These are phyloP conservation scores for Ophiocordyceps camponoti-floridani DNA, from an alignment of 2,329 filamentous ascomycete genomes.

Conservation along the genomic window DNA sequence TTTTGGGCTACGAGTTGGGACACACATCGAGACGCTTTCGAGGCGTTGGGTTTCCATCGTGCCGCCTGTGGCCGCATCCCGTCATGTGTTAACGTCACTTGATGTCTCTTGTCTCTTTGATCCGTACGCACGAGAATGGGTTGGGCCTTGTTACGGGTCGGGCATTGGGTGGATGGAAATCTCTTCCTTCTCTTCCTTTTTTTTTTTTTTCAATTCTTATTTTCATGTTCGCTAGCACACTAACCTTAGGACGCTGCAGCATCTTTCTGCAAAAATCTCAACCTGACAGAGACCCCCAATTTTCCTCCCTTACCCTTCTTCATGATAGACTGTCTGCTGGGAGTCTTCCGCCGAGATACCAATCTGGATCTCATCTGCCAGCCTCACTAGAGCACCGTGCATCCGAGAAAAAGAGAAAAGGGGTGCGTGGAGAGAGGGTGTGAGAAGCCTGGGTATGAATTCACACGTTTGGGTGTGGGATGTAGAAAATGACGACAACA, in stretches of 20 bases:
- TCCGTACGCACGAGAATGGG: neutral
- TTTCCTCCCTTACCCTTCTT: neutral
- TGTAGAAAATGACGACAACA: neutral
- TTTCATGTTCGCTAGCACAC: neutral
- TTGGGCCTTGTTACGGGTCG: neutral
- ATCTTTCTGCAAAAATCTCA: no score
- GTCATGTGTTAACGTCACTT: neutral
- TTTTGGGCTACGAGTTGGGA: neutral
- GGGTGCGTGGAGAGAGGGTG: neutral
- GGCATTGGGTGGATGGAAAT: neutral
- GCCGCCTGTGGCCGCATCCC: neutral
- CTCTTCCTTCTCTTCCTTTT: neutral
- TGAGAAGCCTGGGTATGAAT: constrained; percentile 7
- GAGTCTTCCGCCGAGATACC: neutral
- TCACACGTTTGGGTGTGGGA: constrained; percentile 33
- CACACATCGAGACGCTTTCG: neutral
- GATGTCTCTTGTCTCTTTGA: neutral
- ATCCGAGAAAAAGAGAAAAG: neutral
- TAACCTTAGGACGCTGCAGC: neutral
- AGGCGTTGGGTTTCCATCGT: neutral
- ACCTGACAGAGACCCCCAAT: neutral
- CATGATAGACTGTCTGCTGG: neutral
- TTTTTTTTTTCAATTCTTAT: neutral
- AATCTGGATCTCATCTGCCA: neutral
- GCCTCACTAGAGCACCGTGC: neutral